A percentile compares a stretch with the other conserved stretches of the same genome.
Conservation (phyloP, 2,329 filamentous ascomycete species). For the Aspergillus ibericus region DNA sequence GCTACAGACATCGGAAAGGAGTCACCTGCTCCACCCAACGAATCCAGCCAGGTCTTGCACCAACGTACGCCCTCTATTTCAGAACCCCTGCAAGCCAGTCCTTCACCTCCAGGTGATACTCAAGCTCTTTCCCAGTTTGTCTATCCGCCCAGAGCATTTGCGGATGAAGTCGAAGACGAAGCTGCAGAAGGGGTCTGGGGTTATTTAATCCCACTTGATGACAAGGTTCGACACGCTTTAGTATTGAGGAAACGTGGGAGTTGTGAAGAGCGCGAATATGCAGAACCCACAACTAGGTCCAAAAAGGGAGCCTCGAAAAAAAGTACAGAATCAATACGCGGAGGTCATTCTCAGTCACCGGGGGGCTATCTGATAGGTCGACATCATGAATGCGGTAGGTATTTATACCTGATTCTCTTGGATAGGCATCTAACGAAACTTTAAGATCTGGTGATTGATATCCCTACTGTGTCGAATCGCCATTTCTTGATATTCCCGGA, state of each 20-base stretch:
- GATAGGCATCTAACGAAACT: conserved; percentile 17
- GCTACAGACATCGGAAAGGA: conserved; percentile 66
- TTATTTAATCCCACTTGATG: conserved; percentile 81
- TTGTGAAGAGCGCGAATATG: conserved; percentile 58
- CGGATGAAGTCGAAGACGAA: conserved; percentile 83
- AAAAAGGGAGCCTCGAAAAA: conserved; percentile 47
- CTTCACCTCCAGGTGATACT: conserved; percentile 72
- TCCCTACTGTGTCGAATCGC: conserved; percentile 82
- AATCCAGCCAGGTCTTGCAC: conserved; percentile 53
- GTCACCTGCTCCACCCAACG: conserved; percentile 66
- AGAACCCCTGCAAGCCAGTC: conserved; percentile 44
- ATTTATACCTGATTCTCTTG: not conserved
- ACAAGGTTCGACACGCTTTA: conserved; percentile 66
- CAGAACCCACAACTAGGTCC: conserved; percentile 37
- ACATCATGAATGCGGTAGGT: conserved; percentile 88
- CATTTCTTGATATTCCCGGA: conserved; percentile 57
- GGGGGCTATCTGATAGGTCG: conserved; percentile 89
- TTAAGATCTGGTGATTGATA: conserved; percentile 69
- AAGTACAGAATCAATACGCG: conserved; percentile 61
- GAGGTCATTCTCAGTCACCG: conserved; percentile 58
- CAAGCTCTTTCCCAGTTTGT: conserved; percentile 80
- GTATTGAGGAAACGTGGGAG: conserved; percentile 73
- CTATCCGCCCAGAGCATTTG: conserved; percentile 68
- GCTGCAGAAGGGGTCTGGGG: conserved; percentile 89
- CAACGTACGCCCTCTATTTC: conserved; percentile 45